A percentile compares a stretch with the other conserved stretches of the same genome.
Evolutionary conservation across 495 filamentous ascomycete species (phyloP).

Genomic region (Lasiosphaeria hispida): DNA sequence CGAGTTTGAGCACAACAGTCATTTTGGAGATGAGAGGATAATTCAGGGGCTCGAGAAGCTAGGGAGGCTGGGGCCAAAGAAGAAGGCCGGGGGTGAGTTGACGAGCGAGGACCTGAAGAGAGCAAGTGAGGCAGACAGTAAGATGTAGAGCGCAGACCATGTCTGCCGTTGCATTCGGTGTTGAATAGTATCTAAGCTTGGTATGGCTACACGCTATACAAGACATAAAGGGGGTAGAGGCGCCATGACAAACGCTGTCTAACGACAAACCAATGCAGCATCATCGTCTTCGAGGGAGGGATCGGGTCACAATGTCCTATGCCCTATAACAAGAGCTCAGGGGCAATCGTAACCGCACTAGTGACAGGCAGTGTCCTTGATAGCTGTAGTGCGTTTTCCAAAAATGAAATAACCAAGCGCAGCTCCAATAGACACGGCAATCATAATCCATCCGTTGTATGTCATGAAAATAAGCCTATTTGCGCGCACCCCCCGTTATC

Average conservation of each 20-base stretch:
- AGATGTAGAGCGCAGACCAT: conserved; percentile 38
- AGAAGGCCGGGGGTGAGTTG: conserved; percentile 51
- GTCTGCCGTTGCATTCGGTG: neutral
- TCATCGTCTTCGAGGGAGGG: too few species aligned
- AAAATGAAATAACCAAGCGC: conserved; percentile 87
- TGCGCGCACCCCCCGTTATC: neutral
- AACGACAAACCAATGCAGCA: too few species aligned
- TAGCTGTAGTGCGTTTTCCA: conserved; percentile 61
- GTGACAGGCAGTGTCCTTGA: conserved; percentile 90
- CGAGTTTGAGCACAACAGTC: conserved; percentile 77
- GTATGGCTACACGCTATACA: neutral
- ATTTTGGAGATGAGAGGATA: conserved; percentile 77
- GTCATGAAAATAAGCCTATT: conserved; percentile 97
- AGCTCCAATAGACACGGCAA: conserved; percentile 83
- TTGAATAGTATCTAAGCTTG: neutral
- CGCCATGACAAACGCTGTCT: too few species aligned
- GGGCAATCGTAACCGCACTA: conserved; percentile 29
- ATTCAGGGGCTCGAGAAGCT: conserved; percentile 59
- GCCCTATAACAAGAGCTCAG: neutral
- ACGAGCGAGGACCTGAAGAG: conserved; percentile 58
- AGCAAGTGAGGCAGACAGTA: conserved; percentile 38
- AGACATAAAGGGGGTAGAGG: too few species aligned
- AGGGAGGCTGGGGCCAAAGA: conserved; percentile 60
- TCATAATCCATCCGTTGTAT: conserved; percentile 97
- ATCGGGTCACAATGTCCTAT: too few species aligned